Evolutionary conservation across 768 basidiomycete species (phyloP).

Genomic region (Panaeolus cyanescens): DNA sequence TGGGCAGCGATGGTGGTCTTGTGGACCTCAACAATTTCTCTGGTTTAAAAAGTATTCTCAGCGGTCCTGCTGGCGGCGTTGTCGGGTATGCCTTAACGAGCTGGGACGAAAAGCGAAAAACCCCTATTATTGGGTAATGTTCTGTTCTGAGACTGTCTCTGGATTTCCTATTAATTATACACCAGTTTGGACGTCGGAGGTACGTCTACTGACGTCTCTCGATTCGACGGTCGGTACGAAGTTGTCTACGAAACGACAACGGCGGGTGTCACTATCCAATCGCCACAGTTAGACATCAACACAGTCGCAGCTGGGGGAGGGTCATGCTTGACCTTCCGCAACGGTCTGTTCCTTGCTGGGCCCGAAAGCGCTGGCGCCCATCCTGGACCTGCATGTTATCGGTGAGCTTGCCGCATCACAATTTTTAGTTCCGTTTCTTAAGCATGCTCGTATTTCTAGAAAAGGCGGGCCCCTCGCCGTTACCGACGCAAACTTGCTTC

Average conservation of each 20-base stretch:
- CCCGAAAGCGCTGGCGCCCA: slow-evolving; percentile 94
- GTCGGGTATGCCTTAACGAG: slow-evolving; percentile 94
- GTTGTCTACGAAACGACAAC: slow-evolving; percentile 95
- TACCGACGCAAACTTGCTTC: slow-evolving; percentile 89
- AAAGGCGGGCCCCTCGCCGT: slow-evolving; percentile 92
- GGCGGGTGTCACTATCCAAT: slow-evolving; percentile 90
- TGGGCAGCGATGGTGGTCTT: slow-evolving; percentile 92
- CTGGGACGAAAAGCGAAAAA: slow-evolving; percentile 73
- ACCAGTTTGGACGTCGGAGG: slow-evolving; percentile 88
- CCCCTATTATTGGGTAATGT: slow-evolving; percentile 83
- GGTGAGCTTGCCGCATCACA: slow-evolving; percentile 42
- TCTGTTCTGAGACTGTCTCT: background rate
- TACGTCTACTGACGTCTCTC: slow-evolving; percentile 93
- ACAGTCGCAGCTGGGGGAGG: slow-evolving; percentile 97
- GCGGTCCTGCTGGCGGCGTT: slow-evolving; percentile 94
- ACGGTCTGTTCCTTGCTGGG: slow-evolving; percentile 89
- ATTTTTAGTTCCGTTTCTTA: background rate
- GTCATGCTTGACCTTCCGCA: slow-evolving; percentile 83
- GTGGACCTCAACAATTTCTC: slow-evolving; percentile 84
- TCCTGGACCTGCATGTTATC: slow-evolving; percentile 91
- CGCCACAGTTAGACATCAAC: slow-evolving; percentile 93
- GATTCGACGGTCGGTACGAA: slow-evolving; percentile 90
- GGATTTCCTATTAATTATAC: background rate
- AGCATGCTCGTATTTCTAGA: too few relatives aligned
- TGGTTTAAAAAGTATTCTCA: slow-evolving; percentile 90